These are phyloP conservation scores for Aspergillus carlsbadensis DNA, from an alignment of 495 filamentous ascomycete genomes.

Conservation along the genomic window DNA sequence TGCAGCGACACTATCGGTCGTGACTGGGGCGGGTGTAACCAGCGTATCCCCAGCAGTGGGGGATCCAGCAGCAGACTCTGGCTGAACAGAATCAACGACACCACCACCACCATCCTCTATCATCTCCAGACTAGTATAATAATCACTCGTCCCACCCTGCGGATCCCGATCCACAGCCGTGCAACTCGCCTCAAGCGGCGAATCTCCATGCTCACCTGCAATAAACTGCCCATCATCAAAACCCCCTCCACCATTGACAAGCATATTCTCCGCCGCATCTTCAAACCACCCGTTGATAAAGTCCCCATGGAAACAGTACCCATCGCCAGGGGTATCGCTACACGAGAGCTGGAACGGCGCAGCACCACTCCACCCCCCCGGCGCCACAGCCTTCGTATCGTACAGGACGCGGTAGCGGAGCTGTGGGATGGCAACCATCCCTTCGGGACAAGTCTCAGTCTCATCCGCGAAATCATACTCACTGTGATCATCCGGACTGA, in stretches of 20 bases:
- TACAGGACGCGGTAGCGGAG: slow-evolving; percentile 23
- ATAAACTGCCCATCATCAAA: slow-evolving; percentile 17
- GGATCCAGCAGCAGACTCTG: too few relatives aligned
- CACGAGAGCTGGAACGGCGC: slow-evolving; percentile 20
- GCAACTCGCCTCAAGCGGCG: neutral
- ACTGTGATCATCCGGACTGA: slow-evolving; percentile 14
- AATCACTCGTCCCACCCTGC: slow-evolving; percentile 12
- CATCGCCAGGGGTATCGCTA: slow-evolving; percentile 12
- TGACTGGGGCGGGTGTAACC: too few relatives aligned
- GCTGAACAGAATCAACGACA: neutral
- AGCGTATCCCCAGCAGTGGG: too few relatives aligned
- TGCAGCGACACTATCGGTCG: too few relatives aligned
- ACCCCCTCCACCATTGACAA: neutral
- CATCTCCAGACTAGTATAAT: slow-evolving; percentile 14
- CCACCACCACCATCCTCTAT: neutral
- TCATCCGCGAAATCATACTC: slow-evolving; percentile 19
- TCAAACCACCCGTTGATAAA: slow-evolving; percentile 24
- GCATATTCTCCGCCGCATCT: slow-evolving; percentile 27
- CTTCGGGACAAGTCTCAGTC: slow-evolving; percentile 17
- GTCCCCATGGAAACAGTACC: slow-evolving; percentile 23
- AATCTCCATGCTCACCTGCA: slow-evolving; percentile 10
- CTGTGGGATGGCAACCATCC: slow-evolving; percentile 20
- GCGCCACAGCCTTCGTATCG: slow-evolving; percentile 15
- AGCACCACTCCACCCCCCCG: slow-evolving; percentile 18
- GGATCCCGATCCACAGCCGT: slow-evolving; percentile 13